Percentiles rank a stretch among this genome's conserved stretches.
phyloP scores from a whole-genome alignment of 129 eudicot genomes.

The Cynara cardunculus region DNA sequence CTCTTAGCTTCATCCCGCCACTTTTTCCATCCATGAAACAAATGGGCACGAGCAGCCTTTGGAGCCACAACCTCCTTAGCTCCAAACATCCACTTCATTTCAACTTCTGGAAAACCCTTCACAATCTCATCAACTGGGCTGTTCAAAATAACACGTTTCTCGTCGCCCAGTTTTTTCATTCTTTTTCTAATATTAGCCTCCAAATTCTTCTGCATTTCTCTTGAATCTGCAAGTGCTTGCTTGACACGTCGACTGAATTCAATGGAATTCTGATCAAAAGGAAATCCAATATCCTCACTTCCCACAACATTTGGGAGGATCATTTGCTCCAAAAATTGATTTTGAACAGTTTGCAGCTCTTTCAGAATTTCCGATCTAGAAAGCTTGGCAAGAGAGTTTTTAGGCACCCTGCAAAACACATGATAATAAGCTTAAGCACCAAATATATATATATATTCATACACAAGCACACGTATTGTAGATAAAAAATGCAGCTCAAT shows the following conservation, averaged over 20 bases:
- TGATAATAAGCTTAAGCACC: slow-evolving; percentile 18
- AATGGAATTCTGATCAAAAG: slow-evolving; percentile 32
- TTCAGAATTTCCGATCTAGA: slow-evolving; percentile 63
- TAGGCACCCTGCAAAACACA: slow-evolving; percentile 46
- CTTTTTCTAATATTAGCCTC: slow-evolving; percentile 56
- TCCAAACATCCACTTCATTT: slow-evolving; percentile 85
- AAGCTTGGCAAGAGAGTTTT: slow-evolving; percentile 53
- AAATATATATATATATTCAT: background rate
- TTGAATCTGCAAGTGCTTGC: slow-evolving; percentile 61
- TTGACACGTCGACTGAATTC: slow-evolving; percentile 52
- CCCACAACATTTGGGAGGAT: slow-evolving; percentile 57
- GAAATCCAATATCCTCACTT: slow-evolving; percentile 42
- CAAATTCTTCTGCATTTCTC: slow-evolving; percentile 67
- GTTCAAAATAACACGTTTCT: slow-evolving; percentile 52
- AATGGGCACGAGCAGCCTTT: slow-evolving; percentile 57
- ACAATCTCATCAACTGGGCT: slow-evolving; percentile 62
- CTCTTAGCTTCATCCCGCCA: slow-evolving; percentile 79
- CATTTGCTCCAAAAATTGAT: slow-evolving; percentile 59
- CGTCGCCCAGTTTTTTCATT: slow-evolving; percentile 67
- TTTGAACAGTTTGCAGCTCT: slow-evolving; percentile 66
- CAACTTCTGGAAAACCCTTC: slow-evolving; percentile 81
- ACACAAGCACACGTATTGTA: background rate
- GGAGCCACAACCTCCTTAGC: slow-evolving; percentile 71
- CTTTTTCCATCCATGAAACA: slow-evolving; percentile 80
- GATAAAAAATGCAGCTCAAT: background rate